Evolutionary conservation across 1,139 yeast species (phyloP).

Genomic region (Blastobotrys indianensis): DNA sequence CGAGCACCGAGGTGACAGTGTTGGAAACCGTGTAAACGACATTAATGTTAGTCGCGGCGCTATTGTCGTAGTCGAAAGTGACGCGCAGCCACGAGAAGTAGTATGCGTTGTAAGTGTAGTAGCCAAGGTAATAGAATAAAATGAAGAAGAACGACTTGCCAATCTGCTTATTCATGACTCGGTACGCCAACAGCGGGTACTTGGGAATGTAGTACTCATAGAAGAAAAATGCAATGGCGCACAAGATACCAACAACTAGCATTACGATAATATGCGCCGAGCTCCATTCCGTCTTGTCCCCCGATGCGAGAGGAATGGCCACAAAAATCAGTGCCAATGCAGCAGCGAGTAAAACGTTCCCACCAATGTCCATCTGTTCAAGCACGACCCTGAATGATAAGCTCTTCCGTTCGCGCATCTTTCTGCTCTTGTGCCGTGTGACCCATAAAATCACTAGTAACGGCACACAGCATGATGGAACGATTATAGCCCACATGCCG

Average conservation of each 20-base stretch:
- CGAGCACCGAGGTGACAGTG: slow-evolving; percentile 54
- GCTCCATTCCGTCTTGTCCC: slow-evolving; percentile 12
- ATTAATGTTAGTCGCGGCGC: slow-evolving; percentile 57
- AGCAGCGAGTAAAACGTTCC: slow-evolving; percentile 16
- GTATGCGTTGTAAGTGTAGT: slow-evolving; percentile 16
- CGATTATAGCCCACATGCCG: slow-evolving; percentile 71
- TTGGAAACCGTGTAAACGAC: slow-evolving; percentile 58
- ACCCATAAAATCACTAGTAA: slow-evolving; percentile 27
- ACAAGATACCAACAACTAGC: slow-evolving; percentile 14
- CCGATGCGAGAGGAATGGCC: slow-evolving; percentile 19
- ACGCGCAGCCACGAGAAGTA: slow-evolving; percentile 42
- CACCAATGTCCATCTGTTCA: slow-evolving; percentile 16
- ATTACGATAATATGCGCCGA: slow-evolving; percentile 13
- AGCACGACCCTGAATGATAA: slow-evolving; percentile 1
- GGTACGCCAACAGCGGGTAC: slow-evolving; percentile 15
- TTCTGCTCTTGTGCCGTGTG: slow-evolving; percentile 15
- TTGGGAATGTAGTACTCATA: slow-evolving; percentile 14
- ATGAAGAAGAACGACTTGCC: slow-evolving; percentile 13
- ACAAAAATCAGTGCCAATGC: slow-evolving; percentile 17
- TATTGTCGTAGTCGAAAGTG: slow-evolving; percentile 44
- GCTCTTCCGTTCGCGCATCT: not conserved
- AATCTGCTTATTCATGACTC: slow-evolving; percentile 12
- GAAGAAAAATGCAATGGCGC: slow-evolving; percentile 14
- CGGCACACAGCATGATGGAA: slow-evolving; percentile 58
- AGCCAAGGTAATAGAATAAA: slow-evolving; percentile 16